phyloP scores from a whole-genome alignment of 1,139 yeast species.

The Arxiozyma heterogenica region DNA sequence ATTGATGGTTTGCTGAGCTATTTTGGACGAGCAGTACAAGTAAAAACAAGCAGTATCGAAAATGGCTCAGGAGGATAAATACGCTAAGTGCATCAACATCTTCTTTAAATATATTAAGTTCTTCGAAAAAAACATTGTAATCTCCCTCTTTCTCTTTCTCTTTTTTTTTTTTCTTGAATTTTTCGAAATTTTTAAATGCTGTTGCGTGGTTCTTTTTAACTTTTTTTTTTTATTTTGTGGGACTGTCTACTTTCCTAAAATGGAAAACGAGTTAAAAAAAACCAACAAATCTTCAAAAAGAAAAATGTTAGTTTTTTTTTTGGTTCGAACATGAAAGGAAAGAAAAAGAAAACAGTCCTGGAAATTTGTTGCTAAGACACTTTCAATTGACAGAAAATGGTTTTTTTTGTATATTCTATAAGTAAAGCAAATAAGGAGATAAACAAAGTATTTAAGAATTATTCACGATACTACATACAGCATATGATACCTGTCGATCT shows the following conservation, averaged over 20 bases:
- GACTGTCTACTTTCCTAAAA: background rate
- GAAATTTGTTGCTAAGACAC: background rate
- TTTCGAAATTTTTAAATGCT: no score
- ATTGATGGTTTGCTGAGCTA: slow-evolving; percentile 10
- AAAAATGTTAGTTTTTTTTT: no score
- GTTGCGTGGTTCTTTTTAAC: background rate
- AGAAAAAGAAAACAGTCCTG: background rate
- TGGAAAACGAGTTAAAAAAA: background rate
- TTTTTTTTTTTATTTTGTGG: background rate
- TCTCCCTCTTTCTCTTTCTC: no score
- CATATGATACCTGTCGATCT: background rate
- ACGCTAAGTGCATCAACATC: background rate
- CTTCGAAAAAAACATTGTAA: no score
- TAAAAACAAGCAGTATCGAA: background rate
- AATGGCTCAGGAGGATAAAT: no score
- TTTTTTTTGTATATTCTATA: background rate
- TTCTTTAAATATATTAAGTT: background rate
- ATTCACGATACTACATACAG: background rate
- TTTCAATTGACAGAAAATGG: background rate
- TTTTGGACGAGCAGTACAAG: no score
- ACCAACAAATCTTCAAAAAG: no score
- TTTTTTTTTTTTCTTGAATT: background rate
- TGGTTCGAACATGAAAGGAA: no score
- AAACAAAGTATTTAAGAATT: no score
- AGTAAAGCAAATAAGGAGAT: background rate